phyloP scores from a whole-genome alignment of 2,329 filamentous ascomycete genomes.

The Fusarium sp. region DNA sequence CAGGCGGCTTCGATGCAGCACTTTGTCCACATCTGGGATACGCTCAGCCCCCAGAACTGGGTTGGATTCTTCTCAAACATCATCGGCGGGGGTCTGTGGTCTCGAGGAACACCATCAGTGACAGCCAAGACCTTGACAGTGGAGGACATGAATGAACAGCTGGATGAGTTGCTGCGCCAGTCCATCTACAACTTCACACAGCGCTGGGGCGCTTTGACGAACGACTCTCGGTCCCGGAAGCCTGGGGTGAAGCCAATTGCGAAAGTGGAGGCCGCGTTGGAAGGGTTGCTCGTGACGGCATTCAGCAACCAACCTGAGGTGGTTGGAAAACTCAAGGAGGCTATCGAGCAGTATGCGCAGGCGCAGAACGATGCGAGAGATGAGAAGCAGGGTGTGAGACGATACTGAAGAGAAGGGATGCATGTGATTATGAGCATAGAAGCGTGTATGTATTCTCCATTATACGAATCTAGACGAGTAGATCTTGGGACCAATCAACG shows the following conservation, averaged over 20 bases:
- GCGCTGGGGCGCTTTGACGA: constrained; percentile 63
- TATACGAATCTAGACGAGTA: constrained; percentile 8
- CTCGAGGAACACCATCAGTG: constrained; percentile 48
- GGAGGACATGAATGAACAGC: constrained; percentile 70
- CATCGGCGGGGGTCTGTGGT: constrained; percentile 65
- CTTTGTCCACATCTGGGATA: constrained; percentile 72
- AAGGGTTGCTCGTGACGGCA: constrained; percentile 63
- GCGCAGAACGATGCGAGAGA: constrained; percentile 58
- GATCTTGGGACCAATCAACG: background rate
- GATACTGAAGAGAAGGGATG: constrained; percentile 39
- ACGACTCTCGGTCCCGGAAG: constrained; percentile 59
- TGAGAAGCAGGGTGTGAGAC: constrained; percentile 47
- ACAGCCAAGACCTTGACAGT: constrained; percentile 54
- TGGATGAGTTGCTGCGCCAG: constrained; percentile 69
- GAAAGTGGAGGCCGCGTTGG: constrained; percentile 65
- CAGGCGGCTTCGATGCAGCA: constrained; percentile 63
- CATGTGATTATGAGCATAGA: constrained; percentile 5
- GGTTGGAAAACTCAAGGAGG: constrained; percentile 67
- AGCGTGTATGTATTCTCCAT: constrained; percentile 7
- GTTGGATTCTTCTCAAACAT: constrained; percentile 67
- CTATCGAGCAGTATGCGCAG: constrained; percentile 65
- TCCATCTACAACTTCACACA: constrained; percentile 71
- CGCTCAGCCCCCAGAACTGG: constrained; percentile 65
- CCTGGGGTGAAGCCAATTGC: constrained; percentile 60
- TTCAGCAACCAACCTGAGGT: constrained; percentile 69